These are phyloP conservation scores for Lactarius hengduanensis DNA, from an alignment of 768 basidiomycete genomes.

Conservation along the genomic window DNA sequence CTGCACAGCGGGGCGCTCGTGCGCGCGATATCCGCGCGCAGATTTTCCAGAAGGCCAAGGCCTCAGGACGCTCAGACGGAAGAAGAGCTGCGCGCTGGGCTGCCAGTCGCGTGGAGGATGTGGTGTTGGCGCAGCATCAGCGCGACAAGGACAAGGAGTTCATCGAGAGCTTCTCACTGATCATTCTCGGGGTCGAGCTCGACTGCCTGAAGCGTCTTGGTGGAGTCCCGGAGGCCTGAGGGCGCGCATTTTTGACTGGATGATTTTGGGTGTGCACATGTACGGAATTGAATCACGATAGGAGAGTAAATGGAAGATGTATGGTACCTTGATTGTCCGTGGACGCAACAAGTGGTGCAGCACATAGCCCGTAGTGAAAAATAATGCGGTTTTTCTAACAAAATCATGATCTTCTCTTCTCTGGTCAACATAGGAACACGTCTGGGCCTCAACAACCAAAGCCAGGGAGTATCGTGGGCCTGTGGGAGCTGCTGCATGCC, in stretches of 20 bases:
- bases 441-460: no score
- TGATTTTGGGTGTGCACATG: not conserved
- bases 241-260: not conserved
- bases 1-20: conserved; percentile 56
- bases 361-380: no score
- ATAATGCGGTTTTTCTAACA: no score
- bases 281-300: no score
- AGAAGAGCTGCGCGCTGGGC: conserved; percentile 36
- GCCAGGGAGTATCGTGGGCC: no score
- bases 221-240: not conserved
- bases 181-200: conserved; percentile 46
- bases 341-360: no score
- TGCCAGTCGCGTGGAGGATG: conserved; percentile 60
- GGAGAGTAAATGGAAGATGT: no score
- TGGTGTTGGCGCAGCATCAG: conserved; percentile 57
- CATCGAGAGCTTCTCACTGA: conserved; percentile 62
- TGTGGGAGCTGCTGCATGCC: no score
- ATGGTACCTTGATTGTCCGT: no score
- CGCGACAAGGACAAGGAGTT: conserved; percentile 30
- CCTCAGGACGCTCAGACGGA: not conserved
- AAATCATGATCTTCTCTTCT: no score
- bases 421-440: no score
- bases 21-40: conserved; percentile 48
- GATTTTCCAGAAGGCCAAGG: conserved; percentile 24
- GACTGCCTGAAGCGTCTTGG: conserved; percentile 6